These are phyloP conservation scores for Hypoxylon crocopeplum DNA, from an alignment of 495 filamentous ascomycete genomes.

Conservation along the genomic window DNA sequence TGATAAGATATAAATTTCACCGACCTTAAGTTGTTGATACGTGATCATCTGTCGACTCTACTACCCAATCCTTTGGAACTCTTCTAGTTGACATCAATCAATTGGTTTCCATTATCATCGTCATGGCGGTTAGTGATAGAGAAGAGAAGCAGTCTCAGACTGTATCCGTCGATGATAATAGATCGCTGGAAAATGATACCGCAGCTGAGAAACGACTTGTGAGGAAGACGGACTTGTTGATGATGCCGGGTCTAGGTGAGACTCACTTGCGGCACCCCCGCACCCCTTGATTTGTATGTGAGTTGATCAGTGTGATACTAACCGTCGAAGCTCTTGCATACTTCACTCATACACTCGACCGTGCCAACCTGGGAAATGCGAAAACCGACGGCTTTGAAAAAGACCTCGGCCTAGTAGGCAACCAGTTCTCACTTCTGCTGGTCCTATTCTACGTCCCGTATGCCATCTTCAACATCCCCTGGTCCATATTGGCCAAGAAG, in stretches of 20 bases:
- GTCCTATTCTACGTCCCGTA: conserved; percentile 41
- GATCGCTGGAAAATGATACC: conserved; percentile 15
- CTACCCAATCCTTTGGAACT: neutral
- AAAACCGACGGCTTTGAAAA: conserved; percentile 42
- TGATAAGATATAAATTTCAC: too few species aligned
- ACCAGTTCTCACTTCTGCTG: conserved; percentile 40
- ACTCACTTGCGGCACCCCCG: neutral
- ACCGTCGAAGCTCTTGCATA: conserved; percentile 38
- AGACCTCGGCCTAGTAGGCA: conserved; percentile 38
- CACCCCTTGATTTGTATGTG: neutral
- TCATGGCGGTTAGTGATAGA: conserved; percentile 12
- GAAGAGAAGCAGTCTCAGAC: conserved; percentile 11
- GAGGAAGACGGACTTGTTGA: conserved; percentile 41
- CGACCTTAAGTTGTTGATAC: too few species aligned
- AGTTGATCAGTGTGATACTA: neutral
- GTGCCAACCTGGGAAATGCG: conserved; percentile 55
- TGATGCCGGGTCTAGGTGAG: conserved; percentile 40
- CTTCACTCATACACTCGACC: conserved; percentile 39
- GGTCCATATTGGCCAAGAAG: conserved; percentile 27
- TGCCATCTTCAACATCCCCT: conserved; percentile 28
- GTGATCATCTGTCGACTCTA: too few species aligned
- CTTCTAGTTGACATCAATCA: neutral
- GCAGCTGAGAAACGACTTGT: conserved; percentile 29
- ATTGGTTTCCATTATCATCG: neutral
- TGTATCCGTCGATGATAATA: neutral